These are phyloP conservation scores for Saccharomycopsis babjevae DNA, from an alignment of 805 yeast species.

Conservation along the genomic window DNA sequence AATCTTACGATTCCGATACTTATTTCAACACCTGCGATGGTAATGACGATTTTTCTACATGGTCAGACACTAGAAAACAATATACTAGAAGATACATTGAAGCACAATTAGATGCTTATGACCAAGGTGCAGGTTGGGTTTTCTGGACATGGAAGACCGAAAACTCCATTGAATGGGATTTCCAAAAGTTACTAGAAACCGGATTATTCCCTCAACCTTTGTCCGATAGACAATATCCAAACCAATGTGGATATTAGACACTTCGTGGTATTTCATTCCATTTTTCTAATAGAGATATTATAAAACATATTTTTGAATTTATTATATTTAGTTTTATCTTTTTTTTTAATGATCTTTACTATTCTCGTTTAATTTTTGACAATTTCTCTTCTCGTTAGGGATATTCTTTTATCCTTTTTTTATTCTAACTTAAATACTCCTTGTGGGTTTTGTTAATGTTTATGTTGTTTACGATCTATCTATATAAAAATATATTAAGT, in stretches of 20 bases:
- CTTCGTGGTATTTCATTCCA: background rate
- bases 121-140: slow-evolving; percentile 46
- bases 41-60: slow-evolving; percentile 29
- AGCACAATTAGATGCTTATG: slow-evolving; percentile 47
- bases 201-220: slow-evolving; percentile 58
- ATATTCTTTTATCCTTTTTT: background rate
- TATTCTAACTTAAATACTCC: background rate
- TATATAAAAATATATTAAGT: background rate
- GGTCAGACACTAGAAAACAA: slow-evolving; percentile 33
- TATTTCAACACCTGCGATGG: slow-evolving; percentile 28
- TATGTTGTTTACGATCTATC: background rate
- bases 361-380: background rate
- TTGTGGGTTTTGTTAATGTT: background rate
- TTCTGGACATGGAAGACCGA: slow-evolving; percentile 71
- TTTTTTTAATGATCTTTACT: background rate
- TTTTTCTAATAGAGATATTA: background rate
- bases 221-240: slow-evolving; percentile 37
- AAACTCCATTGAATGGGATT: slow-evolving; percentile 58
- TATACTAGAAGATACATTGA: slow-evolving; percentile 48
- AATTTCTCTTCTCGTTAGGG: background rate
- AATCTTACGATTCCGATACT: slow-evolving; percentile 26
- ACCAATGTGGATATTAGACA: slow-evolving; percentile 11
- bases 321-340: background rate
- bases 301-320: background rate
- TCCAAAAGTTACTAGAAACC: slow-evolving; percentile 36